Base-by-base conservation (phyloP, 2,329 filamentous ascomycete genomes). In the Lachnellula suecica region DNA sequence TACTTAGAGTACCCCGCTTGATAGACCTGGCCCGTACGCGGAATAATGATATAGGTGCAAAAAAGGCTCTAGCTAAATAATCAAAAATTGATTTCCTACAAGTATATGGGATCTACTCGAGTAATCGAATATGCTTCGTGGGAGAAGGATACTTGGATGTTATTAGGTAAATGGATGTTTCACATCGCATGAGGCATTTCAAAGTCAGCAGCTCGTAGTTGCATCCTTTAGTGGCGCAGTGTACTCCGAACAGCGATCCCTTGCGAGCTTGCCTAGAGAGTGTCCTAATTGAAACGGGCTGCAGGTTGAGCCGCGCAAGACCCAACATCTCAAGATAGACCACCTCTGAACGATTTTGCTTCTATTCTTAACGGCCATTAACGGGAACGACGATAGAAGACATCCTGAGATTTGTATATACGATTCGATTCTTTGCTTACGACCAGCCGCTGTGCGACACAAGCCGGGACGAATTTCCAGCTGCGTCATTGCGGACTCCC, bases 401-500 rank as follows among this genome's bases (percentile, higher is more conserved):
- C 6, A 20, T 17, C 8, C 9, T 17, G 43, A 34, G 25, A 13
- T 22, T 22, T 31, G 9, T 45, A 24, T 17, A 15, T 29, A 31
- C 40, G 40, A 22, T 20, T 43, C 20, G 22, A 25, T 17, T 23
- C n/a, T 47, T 1, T 35, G 11, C 37, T 27, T 17, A 49, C 23
- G 37, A 19, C 8, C n/a, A 22, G 17, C 20, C 37, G 40, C 40
- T 43, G 22, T 24, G 20, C 20, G 22, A 11, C 11, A 15, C 8
- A 8, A 43, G 25, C 19, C n/a, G 20, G 17, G 43, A 45, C 17
- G 9, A 13, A 20, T 24, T 43, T 43, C 3, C 3, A 15, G 9
- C 19, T 51, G 47, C 51, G 51, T 57, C 51, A 53, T 56, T 42
- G 15, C 13, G 5, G 10, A 10, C 22, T 43, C 22, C 42, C 51